These are phyloP conservation scores for Psilocybe sp. DNA, from an alignment of 768 basidiomycete genomes.

Conservation along the genomic window DNA sequence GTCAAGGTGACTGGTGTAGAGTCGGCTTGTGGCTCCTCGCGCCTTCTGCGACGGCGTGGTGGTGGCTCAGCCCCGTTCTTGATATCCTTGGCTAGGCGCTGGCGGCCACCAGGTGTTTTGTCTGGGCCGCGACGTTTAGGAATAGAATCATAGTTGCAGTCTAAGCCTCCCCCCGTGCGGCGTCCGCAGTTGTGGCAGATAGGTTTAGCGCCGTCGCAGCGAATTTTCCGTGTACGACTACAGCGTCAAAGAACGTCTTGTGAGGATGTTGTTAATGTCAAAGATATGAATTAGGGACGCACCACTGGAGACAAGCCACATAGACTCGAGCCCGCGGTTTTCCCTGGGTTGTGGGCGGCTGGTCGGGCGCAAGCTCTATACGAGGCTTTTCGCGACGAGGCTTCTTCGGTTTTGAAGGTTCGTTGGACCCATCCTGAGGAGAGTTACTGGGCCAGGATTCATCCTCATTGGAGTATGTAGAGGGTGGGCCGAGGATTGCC, in stretches of 20 bases:
- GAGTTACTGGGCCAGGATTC: slow-evolving; percentile 16
- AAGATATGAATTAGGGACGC: slow-evolving; percentile 14
- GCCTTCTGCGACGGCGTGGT: slow-evolving; percentile 32
- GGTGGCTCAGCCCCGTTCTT: slow-evolving; percentile 29
- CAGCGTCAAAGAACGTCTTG: slow-evolving; percentile 4
- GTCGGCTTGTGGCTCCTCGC: slow-evolving; percentile 13
- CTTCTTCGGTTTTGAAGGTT: slow-evolving; percentile 32
- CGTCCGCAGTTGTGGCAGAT: slow-evolving; percentile 70
- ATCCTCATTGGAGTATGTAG: slow-evolving; percentile 22
- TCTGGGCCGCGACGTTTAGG: slow-evolving; percentile 84
- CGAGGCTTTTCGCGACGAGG: slow-evolving; percentile 51
- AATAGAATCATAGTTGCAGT: slow-evolving; percentile 65
- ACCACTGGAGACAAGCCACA: slow-evolving; percentile 81
- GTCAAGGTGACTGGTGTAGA: slow-evolving; percentile 3
- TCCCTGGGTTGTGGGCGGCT: slow-evolving; percentile 81
- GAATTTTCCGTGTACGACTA: slow-evolving; percentile 76
- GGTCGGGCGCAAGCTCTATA: slow-evolving; percentile 70
- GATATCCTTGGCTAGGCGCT: slow-evolving; percentile 48
- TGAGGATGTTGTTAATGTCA: slow-evolving; percentile 3
- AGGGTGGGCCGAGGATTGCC: slow-evolving; percentile 12
- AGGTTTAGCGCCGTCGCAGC: slow-evolving; percentile 81
- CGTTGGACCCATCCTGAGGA: slow-evolving; percentile 1
- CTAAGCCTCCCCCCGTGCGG: slow-evolving; percentile 38
- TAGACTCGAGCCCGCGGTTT: slow-evolving; percentile 72
- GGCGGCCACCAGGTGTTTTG: slow-evolving; percentile 75